Base-by-base conservation (phyloP, 768 basidiomycete species). In the Tylopilus subfusipes region DNA sequence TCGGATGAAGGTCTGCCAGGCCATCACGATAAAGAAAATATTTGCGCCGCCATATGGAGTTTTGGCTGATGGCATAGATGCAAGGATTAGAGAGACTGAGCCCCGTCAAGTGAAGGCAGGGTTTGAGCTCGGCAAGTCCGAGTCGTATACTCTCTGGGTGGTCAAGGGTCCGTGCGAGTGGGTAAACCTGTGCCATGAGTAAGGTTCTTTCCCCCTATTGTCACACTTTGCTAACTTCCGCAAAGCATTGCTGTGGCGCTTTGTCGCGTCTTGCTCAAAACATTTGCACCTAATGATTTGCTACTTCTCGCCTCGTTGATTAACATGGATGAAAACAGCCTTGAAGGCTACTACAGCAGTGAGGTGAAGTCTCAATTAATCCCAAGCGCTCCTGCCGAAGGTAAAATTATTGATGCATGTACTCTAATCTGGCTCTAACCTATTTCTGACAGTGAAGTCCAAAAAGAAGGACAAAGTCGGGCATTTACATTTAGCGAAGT, bases 241-340 rank as follows among this genome's bases (percentile, higher is more conserved):
- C 14, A 3, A 42, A 61, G 59, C 16, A 27, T 50, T 8, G 59
- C 60, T n/a, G 44, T 61, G 21, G 55, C 48, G 2, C 48, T 61
- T 24, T 61, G 59, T 34, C 47, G 46, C 3, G 44, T 39, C 16
- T 34, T 62, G 12, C 60, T 61, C 30, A 58, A 53, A 11, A 58
- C 47, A 1, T 61, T 58, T 24, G 40, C 40, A 25, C 60, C 44
- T 7, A 39, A 50, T 43, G 60, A 61, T 7, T 34, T 61, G 21
- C 33, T 61, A 5, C 60, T 62, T 31, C 31, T 61, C 12, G 48
- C 59, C 5, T 58, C 55, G 5, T 47, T 61, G 5, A 39, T 61
- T 4, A 38, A 38, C 19, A 52, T 38, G 47, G 34, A n/a, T 9
- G 47, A 49, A 12, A 2, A 61, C 33, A 21, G 16, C 2, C 29